A percentile compares a stretch with the other conserved stretches of the same genome.
These are phyloP conservation scores for Penicillium janthinellum DNA, from an alignment of 2,329 filamentous ascomycete genomes.

Conservation along the genomic window DNA sequence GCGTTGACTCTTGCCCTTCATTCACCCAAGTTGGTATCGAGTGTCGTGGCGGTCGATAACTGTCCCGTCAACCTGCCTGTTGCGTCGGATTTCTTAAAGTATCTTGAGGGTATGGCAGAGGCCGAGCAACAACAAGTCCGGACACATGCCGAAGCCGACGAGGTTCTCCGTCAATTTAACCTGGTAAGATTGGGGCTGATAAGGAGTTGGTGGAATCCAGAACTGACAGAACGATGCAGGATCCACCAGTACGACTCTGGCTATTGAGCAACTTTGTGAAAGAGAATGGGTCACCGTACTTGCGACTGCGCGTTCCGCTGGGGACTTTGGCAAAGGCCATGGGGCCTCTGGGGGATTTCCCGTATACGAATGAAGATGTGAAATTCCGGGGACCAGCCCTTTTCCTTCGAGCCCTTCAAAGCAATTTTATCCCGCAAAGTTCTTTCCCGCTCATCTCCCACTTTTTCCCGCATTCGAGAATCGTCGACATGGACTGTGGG, in stretches of 20 bases:
- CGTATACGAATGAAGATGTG: constrained; percentile 47
- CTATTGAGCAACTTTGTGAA: constrained; percentile 17
- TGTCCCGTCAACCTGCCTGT: constrained; percentile 23
- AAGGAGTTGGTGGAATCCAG: too few species aligned
- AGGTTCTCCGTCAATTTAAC: constrained; percentile 4
- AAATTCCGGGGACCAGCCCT: constrained; percentile 18
- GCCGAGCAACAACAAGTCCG: background rate
- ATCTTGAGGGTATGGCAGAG: constrained; percentile 41
- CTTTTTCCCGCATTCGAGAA: constrained; percentile 32
- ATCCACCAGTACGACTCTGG: constrained; percentile 13
- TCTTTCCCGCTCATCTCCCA: constrained; percentile 30
- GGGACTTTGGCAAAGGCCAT: constrained; percentile 8
- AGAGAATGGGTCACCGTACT: background rate
- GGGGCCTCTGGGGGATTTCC: constrained; percentile 12
- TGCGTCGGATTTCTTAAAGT: constrained; percentile 42
- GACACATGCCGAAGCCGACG: constrained; percentile 12
- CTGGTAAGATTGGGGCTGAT: background rate
- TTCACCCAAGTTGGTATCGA: constrained; percentile 20
- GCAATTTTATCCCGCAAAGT: constrained; percentile 57
- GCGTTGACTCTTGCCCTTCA: constrained; percentile 26
- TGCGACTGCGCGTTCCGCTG: constrained; percentile 12
- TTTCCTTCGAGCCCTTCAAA: constrained; percentile 25
- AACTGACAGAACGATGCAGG: constrained; percentile 1
- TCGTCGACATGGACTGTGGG: constrained; percentile 35
- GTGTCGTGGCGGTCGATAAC: constrained; percentile 29